Percentiles rank a stretch among this genome's conserved stretches.
These are phyloP conservation scores for Zygosaccharomyces gambellarensis DNA, from an alignment of 805 yeast genomes.

Conservation along the genomic window DNA sequence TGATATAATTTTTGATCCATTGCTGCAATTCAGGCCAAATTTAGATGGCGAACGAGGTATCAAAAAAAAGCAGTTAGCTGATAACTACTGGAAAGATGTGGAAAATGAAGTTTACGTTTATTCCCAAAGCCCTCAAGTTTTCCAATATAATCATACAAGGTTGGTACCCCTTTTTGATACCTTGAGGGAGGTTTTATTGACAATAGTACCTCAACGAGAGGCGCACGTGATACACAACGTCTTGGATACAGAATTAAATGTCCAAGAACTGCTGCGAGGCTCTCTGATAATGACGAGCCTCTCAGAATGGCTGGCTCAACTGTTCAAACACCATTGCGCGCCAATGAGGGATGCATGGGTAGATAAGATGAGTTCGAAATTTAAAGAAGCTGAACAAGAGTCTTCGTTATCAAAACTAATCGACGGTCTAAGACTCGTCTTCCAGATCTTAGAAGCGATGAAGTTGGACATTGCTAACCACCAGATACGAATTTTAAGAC, in stretches of 20 bases:
- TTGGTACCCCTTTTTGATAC: slow-evolving; percentile 72
- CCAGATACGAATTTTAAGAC: slow-evolving; percentile 80
- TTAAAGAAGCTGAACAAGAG: slow-evolving; percentile 42
- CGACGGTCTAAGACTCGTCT: slow-evolving; percentile 70
- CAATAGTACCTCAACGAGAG: slow-evolving; percentile 75
- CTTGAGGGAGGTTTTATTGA: slow-evolving; percentile 67
- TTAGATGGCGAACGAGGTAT: slow-evolving; percentile 87
- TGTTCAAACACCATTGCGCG: slow-evolving; percentile 87
- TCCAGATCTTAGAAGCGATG: slow-evolving; percentile 87
- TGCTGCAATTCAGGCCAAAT: slow-evolving; percentile 85
- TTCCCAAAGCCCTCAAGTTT: slow-evolving; percentile 27
- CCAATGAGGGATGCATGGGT: slow-evolving; percentile 94
- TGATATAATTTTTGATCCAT: slow-evolving; percentile 89
- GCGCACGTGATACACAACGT: slow-evolving; percentile 60
- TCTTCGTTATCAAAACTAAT: slow-evolving; percentile 51
- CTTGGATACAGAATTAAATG: slow-evolving; percentile 67
- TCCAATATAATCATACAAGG: slow-evolving; percentile 37
- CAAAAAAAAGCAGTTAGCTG: slow-evolving; percentile 68
- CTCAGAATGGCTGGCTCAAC: slow-evolving; percentile 66
- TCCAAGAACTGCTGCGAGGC: slow-evolving; percentile 68
- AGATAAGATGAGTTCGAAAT: slow-evolving; percentile 65
- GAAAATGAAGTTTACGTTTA: slow-evolving; percentile 57
- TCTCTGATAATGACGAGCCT: slow-evolving; percentile 69
- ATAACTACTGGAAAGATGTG: slow-evolving; percentile 78
- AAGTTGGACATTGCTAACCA: slow-evolving; percentile 93